Evolutionary conservation across 179 eudicot genomes (phyloP).

Genomic region (Silene coronaria): DNA sequence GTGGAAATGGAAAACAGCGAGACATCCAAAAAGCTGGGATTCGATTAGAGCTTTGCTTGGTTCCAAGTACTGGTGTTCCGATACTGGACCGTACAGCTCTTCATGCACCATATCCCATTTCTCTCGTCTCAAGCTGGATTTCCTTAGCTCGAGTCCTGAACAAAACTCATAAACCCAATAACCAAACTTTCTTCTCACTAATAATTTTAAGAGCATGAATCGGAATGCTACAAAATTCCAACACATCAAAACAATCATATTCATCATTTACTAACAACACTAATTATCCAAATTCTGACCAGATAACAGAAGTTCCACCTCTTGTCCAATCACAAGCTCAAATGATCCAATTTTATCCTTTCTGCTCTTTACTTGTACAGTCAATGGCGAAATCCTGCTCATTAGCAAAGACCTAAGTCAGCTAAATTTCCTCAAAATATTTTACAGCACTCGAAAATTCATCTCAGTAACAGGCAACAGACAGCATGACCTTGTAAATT

Average conservation of each 20-base stretch:
- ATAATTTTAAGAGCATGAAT: constrained; percentile 9
- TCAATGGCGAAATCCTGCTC: constrained; percentile 13
- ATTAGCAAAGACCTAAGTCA: constrained; percentile 13
- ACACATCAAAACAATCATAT: constrained; percentile 22
- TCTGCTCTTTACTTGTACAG: constrained; percentile 12
- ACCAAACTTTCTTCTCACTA: constrained; percentile 22
- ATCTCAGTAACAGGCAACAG: neutral
- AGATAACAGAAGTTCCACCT: constrained; percentile 14
- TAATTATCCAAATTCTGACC: constrained; percentile 28
- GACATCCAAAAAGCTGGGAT: constrained; percentile 38
- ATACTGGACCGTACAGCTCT: constrained; percentile 27
- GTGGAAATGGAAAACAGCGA: constrained; percentile 68
- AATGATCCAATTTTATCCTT: constrained; percentile 17
- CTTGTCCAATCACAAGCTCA: constrained; percentile 17
- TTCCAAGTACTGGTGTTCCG: constrained; percentile 25
- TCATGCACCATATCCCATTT: constrained; percentile 40
- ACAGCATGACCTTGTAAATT: constrained; percentile 18
- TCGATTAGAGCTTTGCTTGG: constrained; percentile 26
- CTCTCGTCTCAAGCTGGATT: constrained; percentile 36
- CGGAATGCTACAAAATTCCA: constrained; percentile 25
- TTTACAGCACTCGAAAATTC: constrained; percentile 7
- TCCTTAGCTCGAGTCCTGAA: constrained; percentile 27
- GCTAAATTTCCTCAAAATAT: constrained; percentile 9
- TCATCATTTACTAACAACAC: constrained; percentile 15
- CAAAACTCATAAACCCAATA: constrained; percentile 23